Percentiles rank a stretch among this genome's conserved stretches.
Conservation (phyloP, 2,329 filamentous ascomycete species). For the Fusarium cyanostomum region DNA sequence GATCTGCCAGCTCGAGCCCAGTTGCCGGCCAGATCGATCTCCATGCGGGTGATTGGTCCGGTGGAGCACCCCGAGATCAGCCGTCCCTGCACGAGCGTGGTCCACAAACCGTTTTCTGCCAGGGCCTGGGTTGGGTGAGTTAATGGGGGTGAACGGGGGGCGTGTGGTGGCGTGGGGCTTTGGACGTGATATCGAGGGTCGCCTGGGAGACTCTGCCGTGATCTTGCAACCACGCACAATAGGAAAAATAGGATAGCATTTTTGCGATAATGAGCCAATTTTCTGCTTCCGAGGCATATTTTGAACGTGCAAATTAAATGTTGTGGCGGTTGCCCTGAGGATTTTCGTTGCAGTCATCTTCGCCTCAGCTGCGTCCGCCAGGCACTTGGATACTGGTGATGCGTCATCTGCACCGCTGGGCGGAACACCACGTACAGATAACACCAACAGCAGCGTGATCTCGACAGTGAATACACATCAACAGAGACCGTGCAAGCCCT, state of each 20-base stretch:
- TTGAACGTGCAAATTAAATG: constrained; percentile 1
- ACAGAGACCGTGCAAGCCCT: background rate
- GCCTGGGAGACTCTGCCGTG: constrained; percentile 16
- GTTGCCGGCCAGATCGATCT: background rate
- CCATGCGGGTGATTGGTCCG: background rate
- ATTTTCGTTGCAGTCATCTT: background rate
- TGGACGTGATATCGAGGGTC: constrained; percentile 9
- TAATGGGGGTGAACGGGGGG: background rate
- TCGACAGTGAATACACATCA: background rate
- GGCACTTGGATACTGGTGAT: background rate
- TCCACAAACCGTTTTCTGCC: background rate
- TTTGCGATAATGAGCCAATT: background rate
- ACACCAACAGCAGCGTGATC: rapidly evolving
- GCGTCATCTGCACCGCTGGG: background rate
- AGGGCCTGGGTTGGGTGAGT: constrained; percentile 7
- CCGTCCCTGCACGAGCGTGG: background rate
- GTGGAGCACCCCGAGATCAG: background rate
- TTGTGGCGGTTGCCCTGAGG: constrained; percentile 32
- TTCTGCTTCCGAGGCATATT: constrained; percentile 11
- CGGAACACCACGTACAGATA: background rate
- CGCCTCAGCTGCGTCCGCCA: background rate
- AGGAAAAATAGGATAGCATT: background rate
- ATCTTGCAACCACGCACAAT: constrained; percentile 8
- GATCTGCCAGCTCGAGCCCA: constrained; percentile 22
- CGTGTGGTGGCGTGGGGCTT: constrained; percentile 2